Base-by-base conservation (phyloP, 495 filamentous ascomycete species). In the Penicillium canescens region DNA sequence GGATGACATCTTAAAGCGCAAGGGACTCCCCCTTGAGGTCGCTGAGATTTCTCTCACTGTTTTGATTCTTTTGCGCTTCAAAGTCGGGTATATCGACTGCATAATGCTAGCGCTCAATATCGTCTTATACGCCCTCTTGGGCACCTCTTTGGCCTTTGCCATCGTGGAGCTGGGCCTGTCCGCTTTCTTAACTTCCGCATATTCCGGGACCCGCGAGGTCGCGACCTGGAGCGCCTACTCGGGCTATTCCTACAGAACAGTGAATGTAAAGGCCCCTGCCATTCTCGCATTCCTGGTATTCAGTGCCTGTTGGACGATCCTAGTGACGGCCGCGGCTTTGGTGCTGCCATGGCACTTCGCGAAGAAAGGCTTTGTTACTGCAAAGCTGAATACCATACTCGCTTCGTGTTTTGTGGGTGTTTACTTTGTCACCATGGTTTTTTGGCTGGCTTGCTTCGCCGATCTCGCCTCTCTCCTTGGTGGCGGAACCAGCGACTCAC, bases 381-480 rank as follows among this genome's bases (percentile, higher is more conserved):
- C 43, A 9, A 63, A 55, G 49, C 38, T 66, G 26, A 71, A 69
- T 47, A 54, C 24, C 1, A 53, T 56, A 26, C 54, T 69, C 14
- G 61, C 62, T 10, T 42, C 63, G 9, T 35, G 8, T 3, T 54
- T 66, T 16, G 43, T 61, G 16, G 45, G 57, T 3, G n/a, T 60
- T 14, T 68, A 66, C 49, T 66, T 66, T 40, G 24, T 71, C 28
- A 71, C 61, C 7, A 64, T 59, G 55, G 62, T 69, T 14, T 71
- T 71, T 37, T 71, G 68, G 68, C 45, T 71, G 50, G 68, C 66
- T 10, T 40, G 53, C 28, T 71, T 71, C 42, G 68, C 68, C 31
- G 67, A 71, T 49, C 50, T 71, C 16, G 66, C 51, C 10, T 50
- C 40, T 18, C 3, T 50, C 2, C 51, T 68, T 7, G 46, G 37